A percentile compares a stretch with the other conserved stretches of the same genome.
These are phyloP conservation scores for Solanum pennellii DNA, from an alignment of 257 asterid species.

Conservation along the genomic window DNA sequence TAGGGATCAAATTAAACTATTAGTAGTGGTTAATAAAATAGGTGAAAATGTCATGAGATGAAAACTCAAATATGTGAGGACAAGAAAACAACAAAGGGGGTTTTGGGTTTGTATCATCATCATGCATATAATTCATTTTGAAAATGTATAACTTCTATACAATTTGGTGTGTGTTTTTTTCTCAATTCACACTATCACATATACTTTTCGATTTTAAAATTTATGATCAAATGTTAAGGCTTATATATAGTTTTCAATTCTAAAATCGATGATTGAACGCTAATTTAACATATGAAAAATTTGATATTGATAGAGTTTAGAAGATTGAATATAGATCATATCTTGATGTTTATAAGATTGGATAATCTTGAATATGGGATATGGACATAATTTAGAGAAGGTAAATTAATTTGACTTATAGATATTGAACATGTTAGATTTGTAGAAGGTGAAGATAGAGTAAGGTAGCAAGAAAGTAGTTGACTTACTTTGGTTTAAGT, in stretches of 20 bases:
- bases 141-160: not conserved
- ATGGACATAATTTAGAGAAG: not conserved
- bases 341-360: not conserved
- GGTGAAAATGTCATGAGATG: not conserved
- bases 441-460: not conserved
- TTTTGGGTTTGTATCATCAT: too few species aligned
- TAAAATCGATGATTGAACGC: too few species aligned
- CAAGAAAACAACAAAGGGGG: too few species aligned
- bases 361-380: not conserved
- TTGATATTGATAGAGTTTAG: too few species aligned
- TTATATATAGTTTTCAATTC: too few species aligned
- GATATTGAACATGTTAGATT: not conserved
- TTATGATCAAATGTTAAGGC: too few species aligned
- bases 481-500: not conserved
- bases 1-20: too few species aligned
- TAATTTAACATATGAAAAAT: too few species aligned
- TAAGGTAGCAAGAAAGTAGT: not conserved
- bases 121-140: not conserved
- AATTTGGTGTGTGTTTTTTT: not conserved
- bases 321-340: not conserved
- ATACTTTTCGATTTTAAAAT: too few species aligned
- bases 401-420: not conserved
- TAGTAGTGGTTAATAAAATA: too few species aligned
- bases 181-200: not conserved
- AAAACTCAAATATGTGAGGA: not conserved